Percentiles rank a stretch among this genome's conserved stretches.
Conservation (phyloP, 1,284 basidiomycete species). For the Abortiporus biennis region DNA sequence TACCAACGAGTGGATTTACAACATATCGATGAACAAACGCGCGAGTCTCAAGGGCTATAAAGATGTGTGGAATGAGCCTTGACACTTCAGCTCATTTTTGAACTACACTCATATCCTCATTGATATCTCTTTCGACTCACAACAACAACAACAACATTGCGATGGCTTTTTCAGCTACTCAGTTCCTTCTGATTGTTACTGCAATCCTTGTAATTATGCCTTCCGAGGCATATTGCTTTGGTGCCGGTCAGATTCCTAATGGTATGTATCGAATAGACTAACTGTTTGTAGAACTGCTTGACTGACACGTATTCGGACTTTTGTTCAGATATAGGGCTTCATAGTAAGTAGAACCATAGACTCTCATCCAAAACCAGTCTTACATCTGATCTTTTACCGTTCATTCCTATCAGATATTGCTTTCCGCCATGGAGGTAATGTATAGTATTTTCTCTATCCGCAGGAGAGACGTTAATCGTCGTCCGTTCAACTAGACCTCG, state of each 20-base stretch:
- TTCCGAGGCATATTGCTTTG: slow-evolving; percentile 43
- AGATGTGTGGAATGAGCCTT: no score
- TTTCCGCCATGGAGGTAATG: slow-evolving; percentile 73
- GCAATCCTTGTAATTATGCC: slow-evolving; percentile 43
- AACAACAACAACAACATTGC: no score
- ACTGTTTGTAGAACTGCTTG: no score
- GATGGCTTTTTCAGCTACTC: no score
- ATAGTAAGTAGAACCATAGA: slow-evolving; percentile 10
- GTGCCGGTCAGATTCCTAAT: slow-evolving; percentile 60
- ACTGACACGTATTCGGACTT: slow-evolving; percentile 55
- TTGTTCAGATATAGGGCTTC: slow-evolving; percentile 40
- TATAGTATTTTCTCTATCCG: slow-evolving; percentile 51
- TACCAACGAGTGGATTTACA: no score
- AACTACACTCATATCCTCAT: no score
- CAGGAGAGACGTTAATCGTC: slow-evolving; percentile 49
- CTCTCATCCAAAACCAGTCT: no score
- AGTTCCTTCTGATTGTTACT: slow-evolving; percentile 36
- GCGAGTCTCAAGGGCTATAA: no score
- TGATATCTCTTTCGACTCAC: no score
- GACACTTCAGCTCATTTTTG: no score
- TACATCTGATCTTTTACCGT: slow-evolving; percentile 4
- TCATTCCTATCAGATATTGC: slow-evolving; percentile 47
- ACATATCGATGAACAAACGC: no score
- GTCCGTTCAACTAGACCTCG: slow-evolving; percentile 37
- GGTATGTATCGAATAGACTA: no score